Evolutionary conservation across 495 filamentous ascomycete genomes (phyloP).

Genomic region (Penicillium riverlandense): DNA sequence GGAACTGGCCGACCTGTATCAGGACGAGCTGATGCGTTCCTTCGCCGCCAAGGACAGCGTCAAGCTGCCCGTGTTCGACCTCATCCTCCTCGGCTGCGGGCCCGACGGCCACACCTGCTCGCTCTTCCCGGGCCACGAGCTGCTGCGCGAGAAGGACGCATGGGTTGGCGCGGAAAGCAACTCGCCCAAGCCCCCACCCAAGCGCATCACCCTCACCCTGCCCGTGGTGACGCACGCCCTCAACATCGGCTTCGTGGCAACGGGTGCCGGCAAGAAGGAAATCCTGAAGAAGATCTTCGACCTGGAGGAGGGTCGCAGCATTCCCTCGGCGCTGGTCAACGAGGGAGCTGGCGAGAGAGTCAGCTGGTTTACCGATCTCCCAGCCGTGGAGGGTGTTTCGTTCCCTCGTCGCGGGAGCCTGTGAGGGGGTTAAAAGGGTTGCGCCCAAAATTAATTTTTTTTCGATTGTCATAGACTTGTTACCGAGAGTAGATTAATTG

Average conservation of each 20-base stretch:
- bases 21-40: slow-evolving; percentile 73
- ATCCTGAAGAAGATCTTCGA: slow-evolving; percentile 90
- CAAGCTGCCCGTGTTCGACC: slow-evolving; percentile 87
- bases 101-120: slow-evolving; percentile 97
- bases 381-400: slow-evolving; percentile 73
- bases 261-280: slow-evolving; percentile 81
- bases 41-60: slow-evolving; percentile 84
- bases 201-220: slow-evolving; percentile 84
- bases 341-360: slow-evolving; percentile 72
- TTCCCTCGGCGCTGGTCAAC: slow-evolving; percentile 87
- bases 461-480: too few relatives aligned
- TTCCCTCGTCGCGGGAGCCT: slow-evolving; percentile 66
- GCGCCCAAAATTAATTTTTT: too few relatives aligned
- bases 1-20: slow-evolving; percentile 89
- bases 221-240: slow-evolving; percentile 80
- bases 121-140: slow-evolving; percentile 81
- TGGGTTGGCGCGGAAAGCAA: slow-evolving; percentile 90
- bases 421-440: slow-evolving; percentile 15
- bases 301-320: slow-evolving; percentile 58
- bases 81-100: slow-evolving; percentile 85
- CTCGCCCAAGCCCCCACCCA: slow-evolving; percentile 88
- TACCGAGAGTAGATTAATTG: too few relatives aligned
- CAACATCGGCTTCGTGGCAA: slow-evolving; percentile 84
- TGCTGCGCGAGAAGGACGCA: slow-evolving; percentile 80
- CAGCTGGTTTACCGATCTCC: slow-evolving; percentile 87